Conservation (phyloP, 768 basidiomycete genomes). For the Strobilomyces dryophilus region DNA sequence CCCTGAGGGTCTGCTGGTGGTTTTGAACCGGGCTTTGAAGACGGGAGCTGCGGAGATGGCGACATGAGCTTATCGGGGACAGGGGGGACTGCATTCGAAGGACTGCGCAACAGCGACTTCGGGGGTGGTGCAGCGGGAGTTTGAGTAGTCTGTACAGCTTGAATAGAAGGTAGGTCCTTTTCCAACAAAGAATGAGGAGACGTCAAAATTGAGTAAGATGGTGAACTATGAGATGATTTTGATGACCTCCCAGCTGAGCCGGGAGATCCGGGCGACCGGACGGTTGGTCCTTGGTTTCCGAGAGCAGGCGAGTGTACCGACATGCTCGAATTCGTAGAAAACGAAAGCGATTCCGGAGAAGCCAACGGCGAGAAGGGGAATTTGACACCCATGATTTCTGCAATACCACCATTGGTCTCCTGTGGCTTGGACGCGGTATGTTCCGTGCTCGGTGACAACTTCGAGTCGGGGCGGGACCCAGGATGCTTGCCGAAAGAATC, state of each 20-base stretch:
- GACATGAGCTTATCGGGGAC: slow-evolving; percentile 24
- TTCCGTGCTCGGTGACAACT: slow-evolving; percentile 29
- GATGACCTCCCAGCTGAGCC: slow-evolving; percentile 12
- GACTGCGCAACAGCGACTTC: slow-evolving; percentile 13
- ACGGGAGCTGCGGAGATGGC: slow-evolving; percentile 12
- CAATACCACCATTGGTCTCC: slow-evolving; percentile 15
- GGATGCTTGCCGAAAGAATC: slow-evolving; percentile 31
- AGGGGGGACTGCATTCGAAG: slow-evolving; percentile 21
- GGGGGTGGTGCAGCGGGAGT: slow-evolving; percentile 3
- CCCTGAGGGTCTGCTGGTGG: slow-evolving; percentile 28
- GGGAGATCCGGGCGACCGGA: slow-evolving; percentile 19
- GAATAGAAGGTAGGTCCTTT: slow-evolving; percentile 32
- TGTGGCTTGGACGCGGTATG: slow-evolving; percentile 15
- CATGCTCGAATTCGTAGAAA: slow-evolving; percentile 28
- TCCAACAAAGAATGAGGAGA: slow-evolving; percentile 34
- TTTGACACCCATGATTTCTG: slow-evolving; percentile 29
- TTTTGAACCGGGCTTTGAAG: slow-evolving; percentile 29
- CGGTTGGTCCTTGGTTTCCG: slow-evolving; percentile 10
- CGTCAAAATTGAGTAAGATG: slow-evolving; percentile 32
- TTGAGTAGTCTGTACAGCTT: slow-evolving; percentile 24
- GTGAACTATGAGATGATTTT: slow-evolving; percentile 23
- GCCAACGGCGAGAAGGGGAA: slow-evolving; percentile 29
- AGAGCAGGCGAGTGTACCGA: slow-evolving; percentile 17
- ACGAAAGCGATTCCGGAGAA: slow-evolving; percentile 31
- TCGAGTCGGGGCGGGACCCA: slow-evolving; percentile 39